Conservation (phyloP, 2,329 filamentous ascomycete genomes). For the Xylaria sp. region DNA sequence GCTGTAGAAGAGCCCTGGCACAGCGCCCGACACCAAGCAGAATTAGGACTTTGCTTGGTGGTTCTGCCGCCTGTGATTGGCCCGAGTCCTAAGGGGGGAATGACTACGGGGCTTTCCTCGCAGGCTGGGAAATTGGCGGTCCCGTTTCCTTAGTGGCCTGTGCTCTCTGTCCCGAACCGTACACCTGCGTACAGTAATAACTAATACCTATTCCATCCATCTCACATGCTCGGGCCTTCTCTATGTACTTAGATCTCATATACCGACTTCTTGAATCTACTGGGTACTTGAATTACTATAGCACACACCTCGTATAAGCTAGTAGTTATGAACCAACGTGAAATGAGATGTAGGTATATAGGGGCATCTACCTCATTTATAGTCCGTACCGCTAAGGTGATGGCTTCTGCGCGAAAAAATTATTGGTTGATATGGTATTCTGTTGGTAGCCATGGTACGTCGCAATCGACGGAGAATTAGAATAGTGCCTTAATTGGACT, state of each 20-base stretch:
- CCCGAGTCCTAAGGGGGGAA: slow-evolving; percentile 38
- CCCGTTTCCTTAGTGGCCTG: slow-evolving; percentile 31
- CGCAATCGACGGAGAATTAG: background rate
- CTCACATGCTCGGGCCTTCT: background rate
- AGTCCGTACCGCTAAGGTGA: background rate
- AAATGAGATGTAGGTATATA: background rate
- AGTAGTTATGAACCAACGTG: background rate
- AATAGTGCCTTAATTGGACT: background rate
- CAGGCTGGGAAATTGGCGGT: slow-evolving; percentile 49
- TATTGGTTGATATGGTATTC: background rate
- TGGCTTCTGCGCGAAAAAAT: background rate
- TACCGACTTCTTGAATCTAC: too few relatives aligned
- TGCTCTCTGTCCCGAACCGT: slow-evolving; percentile 21
- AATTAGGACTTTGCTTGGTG: slow-evolving; percentile 33
- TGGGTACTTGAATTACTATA: background rate
- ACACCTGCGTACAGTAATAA: slow-evolving; percentile 20
- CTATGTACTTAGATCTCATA: background rate
- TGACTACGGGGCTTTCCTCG: slow-evolving; percentile 43
- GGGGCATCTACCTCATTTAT: background rate
- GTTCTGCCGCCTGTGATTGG: slow-evolving; percentile 32
- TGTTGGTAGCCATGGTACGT: background rate
- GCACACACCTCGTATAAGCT: background rate
- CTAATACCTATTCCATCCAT: background rate
- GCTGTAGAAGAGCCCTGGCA: slow-evolving; percentile 17
- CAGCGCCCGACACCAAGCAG: slow-evolving; percentile 35